Evolutionary conservation across 2,329 filamentous ascomycete species (phyloP), one percentile per base, ranked within the genome.

Genomic region (Periconia digitata): DNA sequence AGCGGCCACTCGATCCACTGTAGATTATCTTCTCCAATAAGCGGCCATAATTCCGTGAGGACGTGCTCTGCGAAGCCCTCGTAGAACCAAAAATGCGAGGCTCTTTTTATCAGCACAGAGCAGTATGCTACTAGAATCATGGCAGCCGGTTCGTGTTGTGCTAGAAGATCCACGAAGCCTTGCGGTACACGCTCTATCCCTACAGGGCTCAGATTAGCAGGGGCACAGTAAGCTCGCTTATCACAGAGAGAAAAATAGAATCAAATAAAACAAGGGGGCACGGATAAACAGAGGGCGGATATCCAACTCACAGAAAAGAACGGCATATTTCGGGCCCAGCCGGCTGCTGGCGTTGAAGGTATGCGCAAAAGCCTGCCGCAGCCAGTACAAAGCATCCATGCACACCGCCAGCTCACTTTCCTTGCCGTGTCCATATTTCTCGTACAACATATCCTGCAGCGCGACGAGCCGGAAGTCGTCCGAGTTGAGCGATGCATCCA

Each of bases 1-100:
- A 56, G 17, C 17, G 57, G 57, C 55, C 55, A 60, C n/a, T 53
- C 47, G 6, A 60, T 53, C 53, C 50, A 58, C 12, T 44, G 49
- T n/a, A 51, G n/a, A 20, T 51, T 41, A 12, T 51, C 49, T 2
- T 46, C 37, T 10, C 29, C 41, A 21, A 60, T 13, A 20, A 27
- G 21, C 13, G 40, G 37, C 22, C 50, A 37, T 13, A 54, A 17
- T 40, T 58, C 55, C 3, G 34, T 15, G 24, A 58, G 16, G 15
- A 52, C 40, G 24, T 53, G 37, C 36, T 56, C 47, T 1, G 57
- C 55, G 18, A 51, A 45, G 5, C 57, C 57, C 7, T 54, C 51
- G 10, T 54, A 37, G 29, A 51, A 60, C 57, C 55, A 58, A 24
- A 47, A 49, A 12, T 45, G 18, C 27, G 34, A 34, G 8, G 51